Evolutionary conservation across 2,329 filamentous ascomycete species (phyloP), one percentile per base, ranked within the genome.

Genomic region (Fusarium sp.): DNA sequence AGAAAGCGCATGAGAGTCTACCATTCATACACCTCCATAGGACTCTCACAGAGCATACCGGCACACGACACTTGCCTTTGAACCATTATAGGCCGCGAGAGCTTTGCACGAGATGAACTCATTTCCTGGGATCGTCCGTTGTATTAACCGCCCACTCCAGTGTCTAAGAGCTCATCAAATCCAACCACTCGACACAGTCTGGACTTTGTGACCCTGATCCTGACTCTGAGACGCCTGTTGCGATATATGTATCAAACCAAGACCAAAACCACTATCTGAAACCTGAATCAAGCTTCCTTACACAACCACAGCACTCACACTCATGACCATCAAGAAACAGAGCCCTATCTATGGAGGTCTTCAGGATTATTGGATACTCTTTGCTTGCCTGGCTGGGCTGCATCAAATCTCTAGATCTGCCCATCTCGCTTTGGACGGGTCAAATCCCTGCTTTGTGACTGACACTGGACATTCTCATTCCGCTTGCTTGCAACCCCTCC

Each of bases 391-490:
- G 44, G 46, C 52, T 62, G 39, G 46, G 46, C 46, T 59, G 22
- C 50, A 66, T 57, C 62, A 63, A 75, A 71, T 70, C 65, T 71
- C 50, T 31, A 74, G 71, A 75, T 75, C 73, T 76, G 61, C 66
- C 59, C 67, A 76, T 76, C 65, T 66, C 44, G 58, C 62, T 71
- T 58, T 64, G 29, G n/a, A 58, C 42, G 36, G 55, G 39, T 45
- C 54, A 35, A 41, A 76, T 62, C 73, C 73, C 64, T 60, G 73
- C 53, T 41, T 60, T 14, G 15, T 35, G 63, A 60, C 66, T 72
- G 68, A 66, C 47, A 71, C 65, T 73, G 71, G 52, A 65, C 64
- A 56, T 63, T 75, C 58, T 75, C 53, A 74, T 68, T 63, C 62
- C 64, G 61, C 60, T 74, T 71, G 46, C 35, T 72, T 69, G 46